Base-by-base conservation (phyloP, 441 rosid genomes). In the Pelargonium myrrhifolium region DNA sequence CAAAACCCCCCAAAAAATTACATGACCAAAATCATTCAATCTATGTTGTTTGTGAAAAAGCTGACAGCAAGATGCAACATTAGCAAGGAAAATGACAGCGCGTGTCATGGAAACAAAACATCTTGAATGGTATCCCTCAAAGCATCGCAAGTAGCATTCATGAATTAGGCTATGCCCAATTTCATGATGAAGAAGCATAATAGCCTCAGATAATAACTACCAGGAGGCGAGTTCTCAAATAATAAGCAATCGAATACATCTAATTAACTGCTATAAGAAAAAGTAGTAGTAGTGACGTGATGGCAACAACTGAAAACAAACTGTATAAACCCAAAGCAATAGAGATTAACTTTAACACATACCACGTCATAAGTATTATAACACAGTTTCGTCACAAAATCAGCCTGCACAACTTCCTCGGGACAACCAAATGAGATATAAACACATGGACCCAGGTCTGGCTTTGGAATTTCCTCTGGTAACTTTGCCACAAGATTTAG, bases 331-430 rank as follows among this genome's bases (percentile, higher is more conserved):
- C 53, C 67, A 71, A 73, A 61, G 12, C 67, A 60, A 14, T 20
- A 60, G 7, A 51, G 64, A 65, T n/a, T 24, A n/a, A 58, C 3
- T 11, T 35, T 56, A 66, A 67, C 64, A 67, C 64, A 35, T 83
- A 92, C 98, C 89, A 76, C 80, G 78, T 92, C 98, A 79, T 85
- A 86, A 61, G 87, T 72, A 74, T 90, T 78, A 49, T 81, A 90
- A 61, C 89, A 82, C 56, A 95, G 75, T 72, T 87, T 92, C 80
- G 81, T 82, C 75, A 86, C 85, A 42, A 83, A 79, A 77, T 82
- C 86, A 61, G 82, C 83, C 74, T 75, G 86, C 43, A 58, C 70
- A 77, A 71, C 77, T 77, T 82, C 84, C 70, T 87, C 90, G 58
- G 95, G 86, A 73, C 96, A 84, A 72, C 84, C 75, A 80, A 90